Base-by-base conservation (phyloP, 2,329 filamentous ascomycete species). In the Beauveria asiatica region DNA sequence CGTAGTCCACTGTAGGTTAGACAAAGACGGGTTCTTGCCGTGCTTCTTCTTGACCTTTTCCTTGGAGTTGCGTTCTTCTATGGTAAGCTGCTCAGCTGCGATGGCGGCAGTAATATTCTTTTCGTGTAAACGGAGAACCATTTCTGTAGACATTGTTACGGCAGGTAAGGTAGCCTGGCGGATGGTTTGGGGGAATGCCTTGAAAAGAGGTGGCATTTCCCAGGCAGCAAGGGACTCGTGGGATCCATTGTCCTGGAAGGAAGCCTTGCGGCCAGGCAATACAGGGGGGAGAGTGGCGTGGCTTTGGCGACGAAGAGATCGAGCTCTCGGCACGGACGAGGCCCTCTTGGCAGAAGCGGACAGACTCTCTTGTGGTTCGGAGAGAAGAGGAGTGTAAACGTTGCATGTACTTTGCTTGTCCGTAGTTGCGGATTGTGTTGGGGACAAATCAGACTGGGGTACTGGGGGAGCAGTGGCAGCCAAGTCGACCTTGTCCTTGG, bases 181-280 rank as follows among this genome's bases (percentile, higher is more conserved):
- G 65, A 90, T 81, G 3, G 90, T 85, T 72, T 96, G 92, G 0
- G 90, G 88, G 70, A 92, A 96, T 13, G 90, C 91, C 70, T 96
- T 89, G 71, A 92, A 95, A 13, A 97, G 76, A 2, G 91, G 89
- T 7, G 90, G 89, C 17, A 86, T 82, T 60, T 83, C 81, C 86
- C 86, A 90, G 13, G 74, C 72, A 4, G 74, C 71, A 25, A 78
- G 64, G 3, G 72, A 68, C 30, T 72, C 73, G 59, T 71, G 68
- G 4, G 62, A 52, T 21, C 55, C 17, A 62, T 57, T 48, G 61
- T 65, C 27, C 46, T 62, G 25, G 53, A 61, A 9, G 7, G 55
- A 33, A 33, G 37, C 41, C 46, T 54, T 59, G 55, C 59, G 52
- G 23, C 27, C 7, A 10, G 44, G 55, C 42, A 50, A 25, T 17